phyloP scores from a whole-genome alignment of 2,329 filamentous ascomycete genomes.

The Coniella vitis region DNA sequence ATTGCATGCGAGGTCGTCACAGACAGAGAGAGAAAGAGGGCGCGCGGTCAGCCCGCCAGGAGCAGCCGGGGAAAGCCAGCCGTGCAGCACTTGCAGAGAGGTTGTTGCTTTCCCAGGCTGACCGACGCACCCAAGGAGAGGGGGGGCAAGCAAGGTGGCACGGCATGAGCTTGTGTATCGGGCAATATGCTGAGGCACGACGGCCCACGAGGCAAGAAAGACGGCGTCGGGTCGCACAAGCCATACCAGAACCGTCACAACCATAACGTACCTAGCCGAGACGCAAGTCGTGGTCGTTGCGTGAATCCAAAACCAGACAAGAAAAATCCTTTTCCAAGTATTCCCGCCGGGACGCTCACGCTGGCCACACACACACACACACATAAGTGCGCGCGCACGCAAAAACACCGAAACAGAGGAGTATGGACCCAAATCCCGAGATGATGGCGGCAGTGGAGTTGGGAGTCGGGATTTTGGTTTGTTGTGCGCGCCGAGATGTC shows the following conservation, averaged over 20 bases:
- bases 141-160: not conserved
- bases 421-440: no score
- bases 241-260: no score
- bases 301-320: no score
- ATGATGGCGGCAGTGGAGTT: not conserved
- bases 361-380: no score
- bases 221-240: not conserved
- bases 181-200: not conserved
- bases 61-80: no score
- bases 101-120: not conserved
- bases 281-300: no score
- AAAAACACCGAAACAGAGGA: no score
- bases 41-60: no score
- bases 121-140: not conserved
- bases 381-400: no score
- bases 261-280: conserved; percentile 2
- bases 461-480: not conserved
- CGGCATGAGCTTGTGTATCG: not conserved
- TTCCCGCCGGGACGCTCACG: no score
- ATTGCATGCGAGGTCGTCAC: no score
- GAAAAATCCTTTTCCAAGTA: not conserved
- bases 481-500: not conserved
- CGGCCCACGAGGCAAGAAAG: not conserved
- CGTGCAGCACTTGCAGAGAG: not conserved
- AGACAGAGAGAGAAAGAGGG: no score